Percentiles rank a stretch among this genome's conserved stretches.
These are phyloP conservation scores for Pneumocystis sp. DNA, from an alignment of 1,139 yeast species.

Conservation along the genomic window DNA sequence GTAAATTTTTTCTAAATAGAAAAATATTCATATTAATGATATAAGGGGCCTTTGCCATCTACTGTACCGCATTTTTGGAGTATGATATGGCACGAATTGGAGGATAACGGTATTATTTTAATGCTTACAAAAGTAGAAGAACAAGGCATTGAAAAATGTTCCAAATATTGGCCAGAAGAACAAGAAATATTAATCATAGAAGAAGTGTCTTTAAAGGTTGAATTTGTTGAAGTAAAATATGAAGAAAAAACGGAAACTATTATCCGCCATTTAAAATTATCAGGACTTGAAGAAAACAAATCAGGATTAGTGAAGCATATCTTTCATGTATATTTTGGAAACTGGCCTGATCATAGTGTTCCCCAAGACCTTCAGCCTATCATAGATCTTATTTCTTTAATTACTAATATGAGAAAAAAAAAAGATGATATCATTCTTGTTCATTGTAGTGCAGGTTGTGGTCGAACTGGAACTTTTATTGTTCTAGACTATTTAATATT, in stretches of 20 bases:
- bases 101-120: constrained; percentile 43
- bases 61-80: constrained; percentile 76
- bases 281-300: background rate
- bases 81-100: constrained; percentile 41
- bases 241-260: background rate
- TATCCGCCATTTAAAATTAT: background rate
- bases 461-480: constrained; percentile 68
- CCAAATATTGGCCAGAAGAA: constrained; percentile 37
- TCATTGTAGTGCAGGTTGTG: constrained; percentile 89
- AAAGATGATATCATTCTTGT: constrained; percentile 38
- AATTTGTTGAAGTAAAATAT: background rate
- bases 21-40: constrained; percentile 45
- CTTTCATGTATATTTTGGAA: constrained; percentile 52
- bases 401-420: background rate
- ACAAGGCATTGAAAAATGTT: constrained; percentile 39
- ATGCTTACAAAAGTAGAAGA: constrained; percentile 51
- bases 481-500: constrained; percentile 14
- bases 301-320: constrained; percentile 21
- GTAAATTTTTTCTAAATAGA: constrained; percentile 31
- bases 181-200: background rate
- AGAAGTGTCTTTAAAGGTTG: background rate
- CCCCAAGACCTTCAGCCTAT: constrained; percentile 33
- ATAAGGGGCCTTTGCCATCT: constrained; percentile 68
- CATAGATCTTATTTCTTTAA: constrained; percentile 38
- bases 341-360: constrained; percentile 75